Evolutionary conservation across 2,329 filamentous ascomycete genomes (phyloP), one percentile per base, ranked within the genome.

Genomic region (Trichoderma atroviride): DNA sequence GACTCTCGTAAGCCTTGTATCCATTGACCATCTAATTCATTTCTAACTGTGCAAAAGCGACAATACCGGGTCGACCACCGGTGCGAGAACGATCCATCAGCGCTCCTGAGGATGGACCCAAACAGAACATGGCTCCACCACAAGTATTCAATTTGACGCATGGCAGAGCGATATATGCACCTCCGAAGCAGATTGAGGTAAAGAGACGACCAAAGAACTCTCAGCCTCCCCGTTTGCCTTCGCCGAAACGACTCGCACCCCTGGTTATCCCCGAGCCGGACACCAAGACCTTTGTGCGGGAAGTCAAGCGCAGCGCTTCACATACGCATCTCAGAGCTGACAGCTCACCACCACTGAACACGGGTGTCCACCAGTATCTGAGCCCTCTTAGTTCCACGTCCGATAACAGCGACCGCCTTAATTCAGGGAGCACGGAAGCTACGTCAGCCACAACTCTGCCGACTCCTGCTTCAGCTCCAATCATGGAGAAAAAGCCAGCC

Each of bases 81-180:
- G 78, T 90, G 31, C 88, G 91, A 73, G 89, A 91, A 79, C 84
- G 88, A 69, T 90, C 88, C 47, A 85, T 84, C 69, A 90, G 87
- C 76, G 86, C 87, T n/a, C 87, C 88, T 16, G 62, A 69, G 24
- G 70, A 73, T 19, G 65, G 40, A 13, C 35, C 37, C 35, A 47
- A 60, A 40, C 33, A 57, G 27, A 47, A 52, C 43, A 3, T 43
- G 27, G 33, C 43, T 9, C 29, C 31, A 16, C 53, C 43, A 13
- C 57, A 40, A 5, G 19, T 27, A 24, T 31, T 13, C 29, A 50
- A 47, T 29, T 29, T 56, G 31, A 59, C 29, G 4, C 61, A 60
- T 11, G 29, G 33, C 14, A 55, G 37, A 35, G 75, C 73, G 55
- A 73, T 76, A 58, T 69, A 73, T 13, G 74, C 74, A 24, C 70